Base-by-base conservation (phyloP, 345 rosid genomes). In the Kernera saxatilis region DNA sequence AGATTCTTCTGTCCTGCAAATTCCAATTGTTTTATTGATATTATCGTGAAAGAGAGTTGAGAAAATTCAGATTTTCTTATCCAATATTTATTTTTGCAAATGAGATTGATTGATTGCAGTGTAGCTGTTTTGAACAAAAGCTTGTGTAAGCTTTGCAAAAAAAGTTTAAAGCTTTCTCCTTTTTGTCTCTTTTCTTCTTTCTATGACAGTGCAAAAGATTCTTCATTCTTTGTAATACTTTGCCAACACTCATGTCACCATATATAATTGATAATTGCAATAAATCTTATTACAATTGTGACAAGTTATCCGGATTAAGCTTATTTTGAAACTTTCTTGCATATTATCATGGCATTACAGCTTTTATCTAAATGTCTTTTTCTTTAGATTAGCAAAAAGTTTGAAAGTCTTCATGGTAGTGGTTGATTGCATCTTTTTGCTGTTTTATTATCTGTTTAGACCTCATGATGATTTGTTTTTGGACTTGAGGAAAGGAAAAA, bases 141-240 rank as follows among this genome's bases (percentile, higher is more conserved):
- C 75, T 72, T 72, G 54, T 82, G 65, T 57, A 64, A 82, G 73
- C 86, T 82, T 83, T 84, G 54, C 23, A 15, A 19, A 6, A 41
- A 77, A 85, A 79, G 81, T 73, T 78, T 3, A 75, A 78, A 72
- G 74, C 76, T 74, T 84, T 73, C 70, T 32, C 60, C 71, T 84
- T 78, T 83, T 83, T 70, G 66, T 76, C 71, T 70, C 52, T 81
- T 77, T 74, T 78, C 73, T 50, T 32, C 22, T 45, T 60, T 61
- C 49, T 72, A 74, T 61, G 79, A 68, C 82, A 66, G 58, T 63
- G 70, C 65, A 33, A 64, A 46, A 81, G 76, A 70, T 82, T 75
- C 79, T 75, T 55, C 76, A 69, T 69, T 65, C 69, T 68, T 43
- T 54, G 67, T 63, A 43, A 22, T 33, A 22, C 12, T 39, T 41